Evolutionary conservation across 495 filamentous ascomycete species (phyloP).

Genomic region (Penicillium paxilli): DNA sequence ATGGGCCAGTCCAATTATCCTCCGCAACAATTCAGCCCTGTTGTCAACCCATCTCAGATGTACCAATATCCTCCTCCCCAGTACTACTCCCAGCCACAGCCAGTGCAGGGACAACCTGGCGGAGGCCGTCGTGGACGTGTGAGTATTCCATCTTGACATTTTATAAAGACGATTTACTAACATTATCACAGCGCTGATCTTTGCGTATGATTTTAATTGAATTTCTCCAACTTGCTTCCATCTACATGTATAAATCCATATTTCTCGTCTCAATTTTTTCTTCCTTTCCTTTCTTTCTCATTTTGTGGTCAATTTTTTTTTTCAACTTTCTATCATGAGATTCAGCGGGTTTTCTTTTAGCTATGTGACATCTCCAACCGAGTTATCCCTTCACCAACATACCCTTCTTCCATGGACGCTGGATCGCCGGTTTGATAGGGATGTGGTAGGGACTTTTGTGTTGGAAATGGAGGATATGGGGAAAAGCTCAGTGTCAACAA

Average conservation of each 20-base stretch:
- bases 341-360: conserved; percentile 37
- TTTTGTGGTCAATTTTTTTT: conserved; percentile 15
- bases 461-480: not conserved
- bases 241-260: conserved; percentile 44
- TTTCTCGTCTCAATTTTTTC: conserved; percentile 2
- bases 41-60: conserved; percentile 48
- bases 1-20: conserved; percentile 43
- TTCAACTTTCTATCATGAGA: conserved; percentile 27
- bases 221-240: conserved; percentile 32
- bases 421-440: conserved; percentile 43
- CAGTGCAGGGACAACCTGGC: conserved; percentile 43
- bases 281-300: conserved; percentile 18
- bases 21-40: conserved; percentile 49
- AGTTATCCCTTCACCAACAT: conserved; percentile 15
- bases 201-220: conserved; percentile 29
- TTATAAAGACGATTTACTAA: not conserved
- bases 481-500: too few species aligned
- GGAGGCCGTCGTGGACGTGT: conserved; percentile 53
- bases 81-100: conserved; percentile 48
- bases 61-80: conserved; percentile 55
- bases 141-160: conserved; percentile 24
- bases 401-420: conserved; percentile 42
- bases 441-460: conserved; percentile 5
- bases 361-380: conserved; percentile 24
- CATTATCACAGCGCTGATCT: conserved; percentile 33